These are phyloP conservation scores for Schizosaccharomyces octosporus DNA, from an alignment of 805 yeast species.

Conservation along the genomic window DNA sequence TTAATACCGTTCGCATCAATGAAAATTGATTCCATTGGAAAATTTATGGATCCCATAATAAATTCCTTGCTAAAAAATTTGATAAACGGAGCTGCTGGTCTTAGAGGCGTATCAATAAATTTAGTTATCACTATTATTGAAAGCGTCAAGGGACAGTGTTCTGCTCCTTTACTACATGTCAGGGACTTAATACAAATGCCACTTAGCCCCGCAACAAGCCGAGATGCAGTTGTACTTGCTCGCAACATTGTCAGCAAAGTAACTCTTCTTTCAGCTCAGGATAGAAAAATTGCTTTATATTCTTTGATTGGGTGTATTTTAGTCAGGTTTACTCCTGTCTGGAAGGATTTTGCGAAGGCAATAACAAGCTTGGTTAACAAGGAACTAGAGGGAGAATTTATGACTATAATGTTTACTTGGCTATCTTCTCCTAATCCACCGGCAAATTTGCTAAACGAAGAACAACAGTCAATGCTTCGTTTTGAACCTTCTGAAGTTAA, in stretches of 20 bases:
- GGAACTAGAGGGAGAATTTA: not conserved
- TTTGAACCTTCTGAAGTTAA: not conserved
- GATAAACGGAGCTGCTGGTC: too few relatives aligned
- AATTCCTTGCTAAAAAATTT: not conserved
- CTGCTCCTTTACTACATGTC: not conserved
- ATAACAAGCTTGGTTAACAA: not conserved
- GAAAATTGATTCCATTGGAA: not conserved
- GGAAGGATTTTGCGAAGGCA: not conserved
- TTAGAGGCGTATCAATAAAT: too few relatives aligned
- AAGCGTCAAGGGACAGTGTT: too few relatives aligned
- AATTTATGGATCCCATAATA: not conserved
- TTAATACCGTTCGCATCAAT: not conserved
- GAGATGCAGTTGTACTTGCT: slow-evolving; percentile 11
- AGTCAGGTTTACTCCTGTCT: not conserved
- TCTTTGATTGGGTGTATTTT: not conserved
- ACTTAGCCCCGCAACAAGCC: slow-evolving; percentile 5
- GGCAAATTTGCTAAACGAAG: not conserved
- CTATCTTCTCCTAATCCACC: not conserved
- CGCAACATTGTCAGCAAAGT: slow-evolving; percentile 13
- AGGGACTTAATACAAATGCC: not conserved
- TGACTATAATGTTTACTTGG: not conserved
- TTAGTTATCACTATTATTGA: too few relatives aligned
- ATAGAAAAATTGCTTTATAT: not conserved
- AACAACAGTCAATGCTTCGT: not conserved
- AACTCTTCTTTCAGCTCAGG: slow-evolving; percentile 8